Evolutionary conservation across 2,329 filamentous ascomycete genomes (phyloP).

Genomic region (Colletotrichum sp.): DNA sequence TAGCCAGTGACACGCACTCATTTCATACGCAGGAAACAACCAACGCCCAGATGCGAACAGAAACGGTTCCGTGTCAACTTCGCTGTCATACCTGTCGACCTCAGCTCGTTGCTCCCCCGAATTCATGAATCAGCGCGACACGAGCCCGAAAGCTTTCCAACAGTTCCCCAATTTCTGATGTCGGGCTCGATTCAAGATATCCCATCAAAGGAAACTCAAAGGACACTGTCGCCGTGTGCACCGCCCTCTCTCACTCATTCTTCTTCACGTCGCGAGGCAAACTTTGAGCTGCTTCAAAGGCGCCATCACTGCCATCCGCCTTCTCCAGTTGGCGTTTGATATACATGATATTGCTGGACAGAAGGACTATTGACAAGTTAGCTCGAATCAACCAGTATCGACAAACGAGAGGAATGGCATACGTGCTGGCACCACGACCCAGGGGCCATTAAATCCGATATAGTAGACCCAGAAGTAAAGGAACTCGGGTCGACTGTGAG

Average conservation of each 20-base stretch:
- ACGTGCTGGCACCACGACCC: constrained; percentile 63
- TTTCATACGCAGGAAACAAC: not conserved
- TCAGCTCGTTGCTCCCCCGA: not conserved
- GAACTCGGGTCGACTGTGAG: constrained; percentile 63
- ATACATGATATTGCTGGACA: not conserved
- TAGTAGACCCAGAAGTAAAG: constrained; percentile 71
- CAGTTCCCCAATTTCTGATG: not conserved
- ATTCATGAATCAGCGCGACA: not conserved
- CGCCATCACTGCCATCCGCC: not conserved
- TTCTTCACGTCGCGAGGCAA: not conserved
- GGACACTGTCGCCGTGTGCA: not conserved
- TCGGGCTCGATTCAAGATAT: not conserved
- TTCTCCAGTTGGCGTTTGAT: constrained; percentile 16
- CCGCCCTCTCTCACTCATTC: not conserved
- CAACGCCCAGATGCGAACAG: not conserved
- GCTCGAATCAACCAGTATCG: not conserved
- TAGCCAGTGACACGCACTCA: not conserved
- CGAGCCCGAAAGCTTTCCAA: not conserved
- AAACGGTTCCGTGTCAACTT: not conserved
- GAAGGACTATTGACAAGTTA: not conserved
- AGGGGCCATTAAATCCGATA: constrained; percentile 64
- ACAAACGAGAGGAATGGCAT: constrained; percentile 26
- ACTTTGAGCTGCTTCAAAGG: not conserved
- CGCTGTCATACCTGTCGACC: not conserved
- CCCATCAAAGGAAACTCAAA: not conserved